These are phyloP conservation scores for Alternaria triticimaculans DNA, from an alignment of 2,329 filamentous ascomycete species.

Conservation along the genomic window DNA sequence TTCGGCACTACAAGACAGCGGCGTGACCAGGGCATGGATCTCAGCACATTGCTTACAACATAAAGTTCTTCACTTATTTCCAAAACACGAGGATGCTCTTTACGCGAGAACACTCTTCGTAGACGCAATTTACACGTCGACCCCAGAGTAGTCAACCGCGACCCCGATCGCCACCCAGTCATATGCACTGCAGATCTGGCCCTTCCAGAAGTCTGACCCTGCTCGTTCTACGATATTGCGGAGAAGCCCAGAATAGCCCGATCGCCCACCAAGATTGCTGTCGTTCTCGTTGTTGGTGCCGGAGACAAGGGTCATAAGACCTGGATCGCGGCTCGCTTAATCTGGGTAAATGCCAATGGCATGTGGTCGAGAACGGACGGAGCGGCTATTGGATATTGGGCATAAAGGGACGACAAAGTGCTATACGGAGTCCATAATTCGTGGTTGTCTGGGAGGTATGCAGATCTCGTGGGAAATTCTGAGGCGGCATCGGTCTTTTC, in stretches of 20 bases:
- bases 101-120: neutral
- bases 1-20: neutral
- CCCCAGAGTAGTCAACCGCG: neutral
- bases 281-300: neutral
- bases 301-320: neutral
- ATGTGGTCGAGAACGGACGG: conserved; percentile 13
- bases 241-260: conserved; percentile 15
- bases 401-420: conserved; percentile 25
- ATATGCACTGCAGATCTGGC: conserved; percentile 6
- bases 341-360: conserved; percentile 23
- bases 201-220: conserved; percentile 12
- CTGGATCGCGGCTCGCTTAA: conserved; percentile 16
- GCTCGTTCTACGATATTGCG: conserved; percentile 15
- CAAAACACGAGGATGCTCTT: neutral
- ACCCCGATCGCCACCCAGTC: conserved; percentile 1
- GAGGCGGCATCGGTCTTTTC: neutral
- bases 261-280: neutral
- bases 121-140: neutral
- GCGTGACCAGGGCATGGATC: neutral
- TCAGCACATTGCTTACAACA: neutral
- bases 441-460: neutral
- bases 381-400: conserved; percentile 19
- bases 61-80: neutral
- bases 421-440: neutral
- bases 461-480: neutral